Evolutionary conservation across 495 filamentous ascomycete species (phyloP).

Genomic region (Platismatia glauca): DNA sequence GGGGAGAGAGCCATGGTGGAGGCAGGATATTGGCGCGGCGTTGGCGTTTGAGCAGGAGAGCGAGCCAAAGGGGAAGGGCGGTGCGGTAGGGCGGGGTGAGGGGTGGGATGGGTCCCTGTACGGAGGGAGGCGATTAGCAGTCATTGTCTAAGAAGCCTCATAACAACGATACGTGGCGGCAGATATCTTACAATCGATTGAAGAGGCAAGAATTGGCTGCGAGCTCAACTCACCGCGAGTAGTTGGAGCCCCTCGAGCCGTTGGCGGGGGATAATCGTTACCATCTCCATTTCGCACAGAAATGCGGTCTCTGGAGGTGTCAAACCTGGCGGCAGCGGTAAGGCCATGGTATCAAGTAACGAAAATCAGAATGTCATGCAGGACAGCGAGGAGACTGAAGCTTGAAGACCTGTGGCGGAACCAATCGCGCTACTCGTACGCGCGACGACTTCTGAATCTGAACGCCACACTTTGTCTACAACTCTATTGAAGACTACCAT

Average conservation of each 20-base stretch:
- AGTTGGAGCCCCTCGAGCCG: slow-evolving; percentile 76
- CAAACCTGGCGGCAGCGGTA: slow-evolving; percentile 72
- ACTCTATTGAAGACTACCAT: neutral
- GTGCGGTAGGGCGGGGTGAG: slow-evolving; percentile 76
- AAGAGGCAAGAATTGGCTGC: slow-evolving; percentile 6
- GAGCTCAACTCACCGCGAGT: slow-evolving; percentile 57
- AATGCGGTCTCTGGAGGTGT: slow-evolving; percentile 88
- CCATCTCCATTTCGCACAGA: slow-evolving; percentile 91
- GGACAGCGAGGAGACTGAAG: neutral
- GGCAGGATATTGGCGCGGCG: slow-evolving; percentile 87
- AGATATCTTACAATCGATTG: slow-evolving; percentile 7
- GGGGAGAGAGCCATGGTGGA: slow-evolving; percentile 74
- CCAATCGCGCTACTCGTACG: neutral
- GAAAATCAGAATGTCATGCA: neutral
- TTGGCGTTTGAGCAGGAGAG: slow-evolving; percentile 93
- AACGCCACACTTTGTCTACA: neutral
- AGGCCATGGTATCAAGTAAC: slow-evolving; percentile 51
- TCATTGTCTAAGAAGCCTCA: neutral
- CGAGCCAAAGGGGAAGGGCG: slow-evolving; percentile 85
- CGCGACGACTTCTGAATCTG: neutral
- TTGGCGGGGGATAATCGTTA: slow-evolving; percentile 88
- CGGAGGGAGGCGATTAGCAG: slow-evolving; percentile 9
- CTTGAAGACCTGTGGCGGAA: neutral
- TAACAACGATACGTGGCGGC: neutral
- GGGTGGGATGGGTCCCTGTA: slow-evolving; percentile 64